Evolutionary conservation across 1,139 yeast species (phyloP).

Genomic region (Debaryomyces udenii): DNA sequence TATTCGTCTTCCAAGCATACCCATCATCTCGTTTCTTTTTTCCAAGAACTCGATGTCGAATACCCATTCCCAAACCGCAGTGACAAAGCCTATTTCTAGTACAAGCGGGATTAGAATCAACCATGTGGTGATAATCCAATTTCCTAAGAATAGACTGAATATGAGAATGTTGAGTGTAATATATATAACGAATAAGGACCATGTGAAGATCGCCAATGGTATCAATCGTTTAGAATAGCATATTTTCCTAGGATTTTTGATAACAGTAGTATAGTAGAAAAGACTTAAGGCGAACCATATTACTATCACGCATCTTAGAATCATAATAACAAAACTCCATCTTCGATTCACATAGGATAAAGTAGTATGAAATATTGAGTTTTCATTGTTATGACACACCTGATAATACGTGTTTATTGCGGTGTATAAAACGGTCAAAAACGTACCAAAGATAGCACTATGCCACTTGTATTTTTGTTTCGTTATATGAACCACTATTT

Average conservation of each 20-base stretch:
- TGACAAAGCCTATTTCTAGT: constrained; percentile 41
- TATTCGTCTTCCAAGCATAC: constrained; percentile 52
- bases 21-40: constrained; percentile 44
- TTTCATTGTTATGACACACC: not conserved
- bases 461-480: constrained; percentile 24
- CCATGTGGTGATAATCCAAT: constrained; percentile 45
- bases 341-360: constrained; percentile 14
- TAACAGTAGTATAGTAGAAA: constrained; percentile 31
- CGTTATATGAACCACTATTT: constrained; percentile 33
- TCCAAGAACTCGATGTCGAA: constrained; percentile 47
- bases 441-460: constrained; percentile 22
- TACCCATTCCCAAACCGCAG: constrained; percentile 58
- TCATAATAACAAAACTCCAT: constrained; percentile 29
- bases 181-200: constrained; percentile 35
- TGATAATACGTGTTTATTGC: constrained; percentile 16
- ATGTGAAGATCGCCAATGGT: constrained; percentile 45
- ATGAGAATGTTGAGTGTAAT: constrained; percentile 33
- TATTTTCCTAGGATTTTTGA: constrained; percentile 35
- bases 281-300: constrained; percentile 32
- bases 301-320: constrained; percentile 27
- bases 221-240: constrained; percentile 40
- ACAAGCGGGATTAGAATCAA: constrained; percentile 38
- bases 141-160: constrained; percentile 26
- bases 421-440: constrained; percentile 24
- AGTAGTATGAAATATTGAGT: not conserved